These are phyloP conservation scores for Xylariales sp. DNA, from an alignment of 2,329 filamentous ascomycete genomes.

Conservation along the genomic window DNA sequence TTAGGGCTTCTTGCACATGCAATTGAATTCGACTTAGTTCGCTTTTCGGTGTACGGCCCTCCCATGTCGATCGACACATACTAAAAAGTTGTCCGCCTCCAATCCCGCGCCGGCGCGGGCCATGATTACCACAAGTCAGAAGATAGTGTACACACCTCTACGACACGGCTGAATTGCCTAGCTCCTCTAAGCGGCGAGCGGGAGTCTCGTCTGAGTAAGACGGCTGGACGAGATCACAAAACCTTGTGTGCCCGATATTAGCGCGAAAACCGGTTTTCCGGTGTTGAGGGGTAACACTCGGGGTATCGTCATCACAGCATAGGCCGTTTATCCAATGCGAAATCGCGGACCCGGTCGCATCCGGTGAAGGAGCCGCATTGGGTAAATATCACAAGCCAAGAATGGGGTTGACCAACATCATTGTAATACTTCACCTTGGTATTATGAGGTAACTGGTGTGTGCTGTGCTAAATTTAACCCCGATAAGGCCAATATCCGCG, in stretches of 20 bases:
- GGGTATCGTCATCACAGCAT: conserved; percentile 1
- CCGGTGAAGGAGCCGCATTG: conserved; percentile 15
- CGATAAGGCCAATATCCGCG: not conserved
- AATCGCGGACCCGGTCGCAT: conserved; percentile 7
- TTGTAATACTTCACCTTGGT: not conserved
- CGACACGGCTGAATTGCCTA: conserved; percentile 14
- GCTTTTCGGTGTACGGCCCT: not conserved
- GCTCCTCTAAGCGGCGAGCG: not conserved
- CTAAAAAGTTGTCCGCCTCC: not conserved
- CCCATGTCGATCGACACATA: not conserved
- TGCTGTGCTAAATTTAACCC: conserved; percentile 9
- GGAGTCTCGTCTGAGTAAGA: conserved; percentile 23
- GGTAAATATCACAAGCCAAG: not conserved
- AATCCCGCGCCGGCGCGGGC: not conserved
- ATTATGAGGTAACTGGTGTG: not conserved
- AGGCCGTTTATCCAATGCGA: conserved; percentile 11
- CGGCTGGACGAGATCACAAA: not conserved
- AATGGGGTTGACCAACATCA: not conserved
- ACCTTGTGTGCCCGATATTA: not conserved
- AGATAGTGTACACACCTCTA: not conserved
- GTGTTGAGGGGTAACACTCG: conserved; percentile 7
- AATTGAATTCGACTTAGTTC: not conserved
- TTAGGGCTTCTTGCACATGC: not conserved
- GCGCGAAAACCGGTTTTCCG: conserved; percentile 10
- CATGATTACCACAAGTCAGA: not conserved